These are phyloP conservation scores for Fusarium sp. DNA, from an alignment of 2,329 filamentous ascomycete species.

Conservation along the genomic window DNA sequence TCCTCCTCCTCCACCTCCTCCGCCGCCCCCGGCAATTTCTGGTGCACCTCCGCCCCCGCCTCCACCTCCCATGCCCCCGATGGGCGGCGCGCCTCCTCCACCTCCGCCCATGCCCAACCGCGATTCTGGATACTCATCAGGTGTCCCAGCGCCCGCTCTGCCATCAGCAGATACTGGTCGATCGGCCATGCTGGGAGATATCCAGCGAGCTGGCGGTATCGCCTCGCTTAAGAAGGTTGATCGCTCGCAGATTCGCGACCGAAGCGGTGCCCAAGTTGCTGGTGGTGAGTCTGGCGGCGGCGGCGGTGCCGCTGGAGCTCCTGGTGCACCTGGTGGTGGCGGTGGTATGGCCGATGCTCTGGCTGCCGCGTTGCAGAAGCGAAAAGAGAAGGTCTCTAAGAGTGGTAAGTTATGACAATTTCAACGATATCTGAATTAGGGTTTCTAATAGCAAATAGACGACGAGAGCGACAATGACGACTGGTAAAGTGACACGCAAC, in stretches of 20 bases:
- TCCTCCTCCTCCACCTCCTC: constrained; percentile 63
- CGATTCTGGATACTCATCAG: constrained; percentile 69
- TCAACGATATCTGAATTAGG: neutral
- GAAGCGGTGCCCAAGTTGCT: constrained; percentile 74
- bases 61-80: constrained; percentile 44
- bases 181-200: constrained; percentile 75
- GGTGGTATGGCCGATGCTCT: constrained; percentile 85
- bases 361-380: constrained; percentile 80
- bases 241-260: constrained; percentile 75
- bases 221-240: constrained; percentile 81
- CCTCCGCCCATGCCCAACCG: constrained; percentile 66
- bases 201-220: constrained; percentile 76
- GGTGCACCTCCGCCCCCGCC: constrained; percentile 46
- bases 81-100: constrained; percentile 54
- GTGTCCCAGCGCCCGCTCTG: constrained; percentile 60
- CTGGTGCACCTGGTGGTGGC: constrained; percentile 64
- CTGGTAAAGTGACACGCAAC: constrained; percentile 59
- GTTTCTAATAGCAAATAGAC: constrained; percentile 61
- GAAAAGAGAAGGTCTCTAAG: constrained; percentile 94
- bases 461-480: constrained; percentile 83
- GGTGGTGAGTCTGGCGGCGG: constrained; percentile 61
- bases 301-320: constrained; percentile 63
- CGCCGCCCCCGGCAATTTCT: constrained; percentile 58
- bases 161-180: constrained; percentile 58
- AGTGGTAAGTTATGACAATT: constrained; percentile 78